These are phyloP conservation scores for Salix dunnii DNA, from an alignment of 345 rosid species.

Conservation along the genomic window DNA sequence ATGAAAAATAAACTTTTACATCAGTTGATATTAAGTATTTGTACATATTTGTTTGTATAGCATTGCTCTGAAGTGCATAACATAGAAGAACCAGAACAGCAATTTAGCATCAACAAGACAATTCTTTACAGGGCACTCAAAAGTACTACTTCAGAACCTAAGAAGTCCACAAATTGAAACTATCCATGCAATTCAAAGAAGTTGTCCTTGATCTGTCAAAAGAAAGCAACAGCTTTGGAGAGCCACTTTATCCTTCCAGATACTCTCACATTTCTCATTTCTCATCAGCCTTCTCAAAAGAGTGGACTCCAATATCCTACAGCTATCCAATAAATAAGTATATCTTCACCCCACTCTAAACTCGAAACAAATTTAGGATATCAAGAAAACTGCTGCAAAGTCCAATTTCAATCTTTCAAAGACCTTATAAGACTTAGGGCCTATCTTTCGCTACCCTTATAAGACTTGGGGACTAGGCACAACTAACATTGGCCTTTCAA, in stretches of 20 bases:
- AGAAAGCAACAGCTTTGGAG: not conserved
- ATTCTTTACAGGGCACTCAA: not conserved
- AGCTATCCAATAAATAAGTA: not conserved
- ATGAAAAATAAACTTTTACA: not conserved
- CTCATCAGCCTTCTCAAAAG: not conserved
- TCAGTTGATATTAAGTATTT: not conserved
- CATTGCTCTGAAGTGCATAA: not conserved
- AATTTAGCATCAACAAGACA: not conserved
- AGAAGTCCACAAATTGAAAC: not conserved
- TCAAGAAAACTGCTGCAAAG: not conserved
- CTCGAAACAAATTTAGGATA: not conserved
- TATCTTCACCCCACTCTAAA: not conserved
- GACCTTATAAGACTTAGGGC: not conserved
- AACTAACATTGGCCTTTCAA: not conserved
- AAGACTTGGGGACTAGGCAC: not conserved
- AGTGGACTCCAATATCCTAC: not conserved
- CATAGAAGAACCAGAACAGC: not conserved
- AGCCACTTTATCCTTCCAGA: not conserved
- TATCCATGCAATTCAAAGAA: not conserved
- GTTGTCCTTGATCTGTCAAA: not conserved
- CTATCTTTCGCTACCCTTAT: not conserved
- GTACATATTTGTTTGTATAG: not conserved
- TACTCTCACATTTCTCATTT: not conserved
- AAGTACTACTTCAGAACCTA: not conserved
- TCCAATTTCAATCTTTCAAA: not conserved